A percentile compares a stretch with the other conserved stretches of the same genome.
Evolutionary conservation across 257 asterid species (phyloP).

Genomic region (Sherardia arvensis): DNA sequence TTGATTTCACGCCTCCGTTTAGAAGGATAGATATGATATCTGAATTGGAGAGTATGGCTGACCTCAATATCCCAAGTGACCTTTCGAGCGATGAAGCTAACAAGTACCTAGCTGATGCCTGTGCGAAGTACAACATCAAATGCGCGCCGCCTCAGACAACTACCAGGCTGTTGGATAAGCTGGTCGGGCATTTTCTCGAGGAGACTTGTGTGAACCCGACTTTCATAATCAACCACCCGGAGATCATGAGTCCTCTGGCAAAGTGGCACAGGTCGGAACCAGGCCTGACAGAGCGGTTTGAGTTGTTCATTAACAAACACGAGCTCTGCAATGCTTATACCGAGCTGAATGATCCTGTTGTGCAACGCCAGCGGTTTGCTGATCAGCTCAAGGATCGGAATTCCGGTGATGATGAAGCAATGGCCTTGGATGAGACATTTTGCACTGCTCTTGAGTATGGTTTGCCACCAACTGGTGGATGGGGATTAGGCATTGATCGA

Average conservation of each 20-base stretch:
- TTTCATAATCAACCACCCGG: constrained; percentile 86
- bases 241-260: constrained; percentile 89
- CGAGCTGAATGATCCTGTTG: constrained; percentile 88
- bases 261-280: constrained; percentile 86
- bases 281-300: constrained; percentile 80
- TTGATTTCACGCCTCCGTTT: constrained; percentile 95
- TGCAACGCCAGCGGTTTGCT: constrained; percentile 86
- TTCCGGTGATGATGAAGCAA: constrained; percentile 96
- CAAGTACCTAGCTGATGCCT: constrained; percentile 61
- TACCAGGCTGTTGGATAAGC: constrained; percentile 85
- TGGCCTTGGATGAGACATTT: constrained; percentile 84
- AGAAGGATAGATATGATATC: constrained; percentile 96
- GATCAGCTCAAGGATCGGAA: constrained; percentile 96
- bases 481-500: constrained; percentile 97
- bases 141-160: constrained; percentile 94
- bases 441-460: constrained; percentile 90
- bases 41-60: constrained; percentile 75
- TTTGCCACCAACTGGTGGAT: constrained; percentile 90
- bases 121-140: constrained; percentile 53
- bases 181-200: constrained; percentile 85
- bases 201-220: constrained; percentile 70
- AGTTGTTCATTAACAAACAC: constrained; percentile 77
- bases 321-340: constrained; percentile 95
- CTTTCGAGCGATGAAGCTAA: constrained; percentile 65
- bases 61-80: constrained; percentile 70